Conservation (phyloP, 768 basidiomycete genomes). For the Lentinula raphanica region DNA sequence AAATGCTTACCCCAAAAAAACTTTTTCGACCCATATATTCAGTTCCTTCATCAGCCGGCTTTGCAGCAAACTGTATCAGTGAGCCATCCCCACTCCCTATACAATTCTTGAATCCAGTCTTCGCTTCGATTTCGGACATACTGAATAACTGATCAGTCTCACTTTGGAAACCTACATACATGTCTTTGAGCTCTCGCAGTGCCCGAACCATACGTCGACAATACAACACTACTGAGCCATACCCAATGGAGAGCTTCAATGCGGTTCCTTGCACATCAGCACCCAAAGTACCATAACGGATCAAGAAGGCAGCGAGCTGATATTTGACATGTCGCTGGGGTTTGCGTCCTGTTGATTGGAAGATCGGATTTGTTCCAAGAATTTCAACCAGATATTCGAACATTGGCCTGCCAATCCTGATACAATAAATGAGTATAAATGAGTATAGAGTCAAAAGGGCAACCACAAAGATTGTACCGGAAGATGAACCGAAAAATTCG, state of each 20-base stretch:
- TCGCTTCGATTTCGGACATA: conserved; percentile 9
- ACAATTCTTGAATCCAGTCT: conserved; percentile 17
- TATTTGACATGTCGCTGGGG: conserved; percentile 18
- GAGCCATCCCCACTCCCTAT: conserved; percentile 19
- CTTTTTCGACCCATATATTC: too few species aligned
- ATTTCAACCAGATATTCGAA: conserved; percentile 10
- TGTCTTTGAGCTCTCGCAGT: conserved; percentile 11
- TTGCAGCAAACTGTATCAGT: conserved; percentile 13
- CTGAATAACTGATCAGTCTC: conserved; percentile 3
- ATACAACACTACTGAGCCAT: conserved; percentile 18
- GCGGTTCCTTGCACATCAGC: conserved; percentile 12
- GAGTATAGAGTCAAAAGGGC: too few species aligned
- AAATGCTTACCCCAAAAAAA: too few species aligned
- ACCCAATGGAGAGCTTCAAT: conserved; percentile 15
- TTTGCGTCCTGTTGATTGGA: conserved; percentile 7
- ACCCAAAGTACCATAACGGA: conserved; percentile 10
- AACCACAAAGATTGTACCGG: too few species aligned
- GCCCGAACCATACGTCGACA: conserved; percentile 14
- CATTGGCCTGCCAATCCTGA: conserved; percentile 8
- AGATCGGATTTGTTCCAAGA: conserved; percentile 11
- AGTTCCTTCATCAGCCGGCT: too few species aligned
- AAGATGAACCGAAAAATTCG: background rate
- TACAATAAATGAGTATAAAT: too few species aligned
- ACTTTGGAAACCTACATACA: conserved; percentile 15
- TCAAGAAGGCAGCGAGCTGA: conserved; percentile 18